Evolutionary conservation across 495 filamentous ascomycete species (phyloP).

Genomic region (Clavariopsis aquatica): DNA sequence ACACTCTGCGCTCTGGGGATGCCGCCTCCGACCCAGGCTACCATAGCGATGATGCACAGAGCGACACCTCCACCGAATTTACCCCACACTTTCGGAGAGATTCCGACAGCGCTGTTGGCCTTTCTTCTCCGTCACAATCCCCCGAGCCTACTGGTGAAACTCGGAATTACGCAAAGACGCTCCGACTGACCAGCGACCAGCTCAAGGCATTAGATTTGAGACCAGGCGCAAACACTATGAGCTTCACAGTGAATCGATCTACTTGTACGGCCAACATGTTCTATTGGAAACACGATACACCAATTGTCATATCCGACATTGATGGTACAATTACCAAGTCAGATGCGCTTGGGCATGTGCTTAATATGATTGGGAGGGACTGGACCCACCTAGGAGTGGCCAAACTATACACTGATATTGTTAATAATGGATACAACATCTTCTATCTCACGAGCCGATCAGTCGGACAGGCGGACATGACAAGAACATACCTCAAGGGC

Average conservation of each 20-base stretch:
- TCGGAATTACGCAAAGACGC: constrained; percentile 91
- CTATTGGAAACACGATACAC: constrained; percentile 83
- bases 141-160: constrained; percentile 65
- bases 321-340: constrained; percentile 99
- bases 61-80: constrained; percentile 42
- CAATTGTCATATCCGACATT: constrained; percentile 97
- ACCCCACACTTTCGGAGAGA: constrained; percentile 43
- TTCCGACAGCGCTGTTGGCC: constrained; percentile 57
- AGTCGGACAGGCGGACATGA: constrained; percentile 90
- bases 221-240: constrained; percentile 83
- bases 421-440: constrained; percentile 95
- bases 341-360: constrained; percentile 92
- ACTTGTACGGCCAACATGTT: constrained; percentile 92
- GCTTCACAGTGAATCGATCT: constrained; percentile 92
- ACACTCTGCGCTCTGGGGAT: constrained; percentile 61
- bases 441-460: constrained; percentile 95
- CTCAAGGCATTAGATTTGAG: constrained; percentile 83
- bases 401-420: constrained; percentile 95
- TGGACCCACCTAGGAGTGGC: constrained; percentile 98
- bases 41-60: constrained; percentile 74
- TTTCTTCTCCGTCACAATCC: constrained; percentile 78
- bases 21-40: constrained; percentile 91
- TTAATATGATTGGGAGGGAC: constrained; percentile 97
- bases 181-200: constrained; percentile 94
- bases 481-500: constrained; percentile 84